These are phyloP conservation scores for Protea cynaroides DNA, from an alignment of 164 flowering plant genomes.

Conservation along the genomic window DNA sequence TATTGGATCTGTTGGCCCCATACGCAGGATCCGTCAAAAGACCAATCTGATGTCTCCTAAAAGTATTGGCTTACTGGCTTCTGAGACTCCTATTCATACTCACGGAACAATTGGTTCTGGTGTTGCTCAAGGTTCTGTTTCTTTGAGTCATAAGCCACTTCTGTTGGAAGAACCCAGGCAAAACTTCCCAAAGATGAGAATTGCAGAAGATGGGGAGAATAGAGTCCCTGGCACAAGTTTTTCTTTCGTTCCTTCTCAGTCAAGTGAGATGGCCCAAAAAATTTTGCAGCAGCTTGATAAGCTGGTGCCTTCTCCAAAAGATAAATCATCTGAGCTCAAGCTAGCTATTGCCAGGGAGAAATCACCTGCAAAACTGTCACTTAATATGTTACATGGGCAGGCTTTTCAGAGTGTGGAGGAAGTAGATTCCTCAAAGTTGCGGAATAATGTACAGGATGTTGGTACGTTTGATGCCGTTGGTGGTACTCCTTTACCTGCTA, in stretches of 20 bases:
- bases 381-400: slow-evolving; percentile 53
- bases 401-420: slow-evolving; percentile 69
- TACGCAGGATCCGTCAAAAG: slow-evolving; percentile 85
- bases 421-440: slow-evolving; percentile 48
- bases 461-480: slow-evolving; percentile 18
- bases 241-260: slow-evolving; percentile 54
- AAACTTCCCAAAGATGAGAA: slow-evolving; percentile 12
- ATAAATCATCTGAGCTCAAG: slow-evolving; percentile 47
- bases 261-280: slow-evolving; percentile 66
- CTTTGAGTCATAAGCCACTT: slow-evolving; percentile 15
- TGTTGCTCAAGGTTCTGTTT: slow-evolving; percentile 15
- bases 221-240: slow-evolving; percentile 25
- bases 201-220: slow-evolving; percentile 23
- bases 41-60: slow-evolving; percentile 41
- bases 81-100: slow-evolving; percentile 6
- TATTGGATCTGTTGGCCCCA: slow-evolving; percentile 68
- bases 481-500: slow-evolving; percentile 8
- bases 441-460: slow-evolving; percentile 24
- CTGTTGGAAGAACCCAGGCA: slow-evolving; percentile 13
- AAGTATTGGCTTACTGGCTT: slow-evolving; percentile 19
- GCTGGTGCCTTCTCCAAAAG: slow-evolving; percentile 49
- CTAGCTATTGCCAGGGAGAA: slow-evolving; percentile 33
- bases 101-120: slow-evolving; percentile 17
- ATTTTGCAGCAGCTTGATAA: slow-evolving; percentile 77
- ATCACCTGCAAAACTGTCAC: slow-evolving; percentile 46